Evolutionary conservation across 768 basidiomycete species (phyloP).

Genomic region (Cyathus striatus): DNA sequence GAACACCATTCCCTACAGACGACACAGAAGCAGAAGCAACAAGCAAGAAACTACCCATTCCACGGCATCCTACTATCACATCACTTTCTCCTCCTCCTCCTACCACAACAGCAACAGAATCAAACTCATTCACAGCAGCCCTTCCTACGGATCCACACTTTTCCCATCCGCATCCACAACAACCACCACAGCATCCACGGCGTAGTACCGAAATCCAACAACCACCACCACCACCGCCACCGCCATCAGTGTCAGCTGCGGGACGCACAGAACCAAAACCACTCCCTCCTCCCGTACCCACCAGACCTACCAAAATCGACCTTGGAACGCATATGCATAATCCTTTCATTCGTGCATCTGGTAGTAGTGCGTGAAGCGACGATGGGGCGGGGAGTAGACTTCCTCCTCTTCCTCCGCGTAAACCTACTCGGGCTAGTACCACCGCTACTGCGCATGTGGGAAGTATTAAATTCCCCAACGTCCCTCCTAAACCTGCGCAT

Average conservation of each 20-base stretch:
- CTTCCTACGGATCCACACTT: no score
- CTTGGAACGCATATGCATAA: conserved; percentile 15
- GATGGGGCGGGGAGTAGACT: neutral
- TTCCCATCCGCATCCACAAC: neutral
- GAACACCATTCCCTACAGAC: no score
- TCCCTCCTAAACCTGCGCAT: conserved; percentile 3
- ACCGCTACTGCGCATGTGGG: conserved; percentile 29
- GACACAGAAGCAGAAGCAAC: no score
- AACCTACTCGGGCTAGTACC: conserved; percentile 26
- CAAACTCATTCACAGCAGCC: no score
- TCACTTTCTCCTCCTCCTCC: no score
- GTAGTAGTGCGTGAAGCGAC: conserved; percentile 34
- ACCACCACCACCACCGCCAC: neutral
- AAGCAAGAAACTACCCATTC: no score
- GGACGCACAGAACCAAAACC: no score
- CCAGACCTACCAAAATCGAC: conserved; percentile 18
- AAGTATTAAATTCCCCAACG: conserved; percentile 11
- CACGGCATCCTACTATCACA: no score
- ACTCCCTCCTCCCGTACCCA: conserved; percentile 8
- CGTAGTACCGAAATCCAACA: neutral
- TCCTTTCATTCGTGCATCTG: conserved; percentile 14
- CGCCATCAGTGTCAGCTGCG: no score
- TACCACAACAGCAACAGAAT: no score
- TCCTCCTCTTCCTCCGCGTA: conserved; percentile 30
- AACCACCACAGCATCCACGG: neutral